A percentile compares a stretch with the other conserved stretches of the same genome.
phyloP scores from a whole-genome alignment of 2,329 filamentous ascomycete species.

The Byssoonygena ceratinophila region DNA sequence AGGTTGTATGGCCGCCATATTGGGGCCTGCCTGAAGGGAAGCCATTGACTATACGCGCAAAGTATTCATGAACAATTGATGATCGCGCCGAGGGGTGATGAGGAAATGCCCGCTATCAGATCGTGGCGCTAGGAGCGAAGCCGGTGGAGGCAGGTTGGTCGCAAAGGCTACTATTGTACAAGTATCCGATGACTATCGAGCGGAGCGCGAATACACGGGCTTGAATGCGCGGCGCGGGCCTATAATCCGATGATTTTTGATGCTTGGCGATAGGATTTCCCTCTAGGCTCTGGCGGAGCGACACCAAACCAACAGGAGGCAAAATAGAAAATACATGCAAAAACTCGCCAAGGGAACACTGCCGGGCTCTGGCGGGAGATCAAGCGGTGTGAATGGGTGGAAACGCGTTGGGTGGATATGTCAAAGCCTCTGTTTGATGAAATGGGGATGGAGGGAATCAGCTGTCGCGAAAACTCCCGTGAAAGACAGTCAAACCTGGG shows the following conservation, averaged over 20 bases:
- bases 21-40: slow-evolving; percentile 63
- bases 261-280: slow-evolving; percentile 24
- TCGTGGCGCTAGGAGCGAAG: not conserved
- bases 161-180: slow-evolving; percentile 12
- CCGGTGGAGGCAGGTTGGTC: not conserved
- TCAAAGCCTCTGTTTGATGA: slow-evolving; percentile 27
- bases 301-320: slow-evolving; percentile 20
- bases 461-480: slow-evolving; percentile 24
- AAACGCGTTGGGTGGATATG: slow-evolving; percentile 27
- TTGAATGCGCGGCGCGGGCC: slow-evolving; percentile 15
- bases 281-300: slow-evolving; percentile 14
- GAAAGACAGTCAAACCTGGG: slow-evolving; percentile 8
- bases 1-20: slow-evolving; percentile 48
- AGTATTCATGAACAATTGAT: not conserved
- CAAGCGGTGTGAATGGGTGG: slow-evolving; percentile 19
- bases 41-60: slow-evolving; percentile 48
- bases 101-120: not conserved
- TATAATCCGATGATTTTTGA: slow-evolving; percentile 13
- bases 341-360: slow-evolving; percentile 16
- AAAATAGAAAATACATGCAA: slow-evolving; percentile 18
- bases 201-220: slow-evolving; percentile 16
- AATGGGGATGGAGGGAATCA: slow-evolving; percentile 32
- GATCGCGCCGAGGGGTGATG: not conserved
- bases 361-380: slow-evolving; percentile 19
- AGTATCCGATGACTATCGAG: slow-evolving; percentile 1